phyloP scores from a whole-genome alignment of 2,329 filamentous ascomycete species.

The Myriangium duriaei region DNA sequence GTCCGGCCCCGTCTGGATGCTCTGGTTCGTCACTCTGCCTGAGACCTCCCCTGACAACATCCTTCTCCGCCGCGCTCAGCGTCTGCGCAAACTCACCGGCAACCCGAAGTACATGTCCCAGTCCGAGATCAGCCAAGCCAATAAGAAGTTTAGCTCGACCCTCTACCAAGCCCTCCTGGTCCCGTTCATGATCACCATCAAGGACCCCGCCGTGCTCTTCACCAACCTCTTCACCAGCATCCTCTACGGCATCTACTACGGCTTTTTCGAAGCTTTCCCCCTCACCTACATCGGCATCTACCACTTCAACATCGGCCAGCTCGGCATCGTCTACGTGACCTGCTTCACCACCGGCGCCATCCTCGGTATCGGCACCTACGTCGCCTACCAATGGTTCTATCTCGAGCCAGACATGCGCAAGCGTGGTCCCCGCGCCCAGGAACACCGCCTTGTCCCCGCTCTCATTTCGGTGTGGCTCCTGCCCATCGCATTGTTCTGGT shows the following conservation, averaged over 20 bases:
- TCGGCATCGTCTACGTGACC: conserved; percentile 22
- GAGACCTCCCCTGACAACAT: conserved; percentile 51
- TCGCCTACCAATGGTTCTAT: conserved; percentile 17
- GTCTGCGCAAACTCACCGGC: conserved; percentile 51
- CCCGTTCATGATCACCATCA: conserved; percentile 16
- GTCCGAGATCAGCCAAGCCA: conserved; percentile 51
- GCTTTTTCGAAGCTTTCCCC: conserved; percentile 26
- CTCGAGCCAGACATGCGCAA: conserved; percentile 17
- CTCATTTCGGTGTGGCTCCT: conserved; percentile 17
- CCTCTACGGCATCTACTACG: conserved; percentile 24
- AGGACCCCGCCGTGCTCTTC: conserved; percentile 23
- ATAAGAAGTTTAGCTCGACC: conserved; percentile 36
- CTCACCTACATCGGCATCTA: conserved; percentile 30
- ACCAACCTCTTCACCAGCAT: conserved; percentile 21
- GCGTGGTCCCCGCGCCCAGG: conserved; percentile 16
- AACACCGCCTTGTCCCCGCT: conserved; percentile 19
- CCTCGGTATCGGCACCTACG: conserved; percentile 17
- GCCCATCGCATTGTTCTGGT: conserved; percentile 21
- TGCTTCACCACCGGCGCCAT: conserved; percentile 20
- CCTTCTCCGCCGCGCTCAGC: conserved; percentile 46
- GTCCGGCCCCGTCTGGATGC: conserved; percentile 43
- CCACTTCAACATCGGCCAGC: conserved; percentile 26
- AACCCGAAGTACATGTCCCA: conserved; percentile 44
- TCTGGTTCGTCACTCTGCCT: conserved; percentile 48
- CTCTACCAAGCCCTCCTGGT: conserved; percentile 39